These are phyloP conservation scores for Chloroidium sp. DNA, from an alignment of 163 green algal species.

Conservation along the genomic window DNA sequence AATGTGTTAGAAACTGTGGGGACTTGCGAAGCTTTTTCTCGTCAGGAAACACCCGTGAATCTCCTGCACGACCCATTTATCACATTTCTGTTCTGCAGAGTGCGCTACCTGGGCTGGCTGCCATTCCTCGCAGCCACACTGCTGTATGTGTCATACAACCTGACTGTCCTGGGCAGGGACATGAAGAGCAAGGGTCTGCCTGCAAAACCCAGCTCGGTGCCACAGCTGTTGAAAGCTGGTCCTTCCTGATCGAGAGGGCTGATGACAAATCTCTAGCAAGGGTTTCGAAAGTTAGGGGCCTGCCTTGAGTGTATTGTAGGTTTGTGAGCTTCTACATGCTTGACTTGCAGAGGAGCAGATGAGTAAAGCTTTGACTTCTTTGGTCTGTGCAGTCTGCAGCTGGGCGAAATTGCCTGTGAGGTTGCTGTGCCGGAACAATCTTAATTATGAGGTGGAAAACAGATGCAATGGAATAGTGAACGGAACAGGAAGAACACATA, in stretches of 20 bases:
- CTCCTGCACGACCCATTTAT: not conserved
- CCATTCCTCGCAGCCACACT: not conserved
- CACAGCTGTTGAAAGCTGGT: not conserved
- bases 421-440: not conserved
- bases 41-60: not conserved
- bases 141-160: not conserved
- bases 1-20: no score
- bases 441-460: no score
- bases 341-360: no score
- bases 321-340: no score
- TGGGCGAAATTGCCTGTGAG: not conserved
- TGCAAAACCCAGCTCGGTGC: not conserved
- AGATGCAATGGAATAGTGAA: no score
- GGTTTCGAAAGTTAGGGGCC: not conserved
- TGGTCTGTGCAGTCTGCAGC: not conserved
- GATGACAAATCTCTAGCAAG: not conserved
- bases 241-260: no score
- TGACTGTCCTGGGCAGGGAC: not conserved
- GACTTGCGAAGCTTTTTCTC: no score
- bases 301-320: no score
- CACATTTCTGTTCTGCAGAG: not conserved
- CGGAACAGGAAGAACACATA: no score
- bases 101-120: not conserved
- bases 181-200: not conserved
- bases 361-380: no score